Evolutionary conservation across 345 rosid genomes (phyloP).

Genomic region (Ceriops tagal): DNA sequence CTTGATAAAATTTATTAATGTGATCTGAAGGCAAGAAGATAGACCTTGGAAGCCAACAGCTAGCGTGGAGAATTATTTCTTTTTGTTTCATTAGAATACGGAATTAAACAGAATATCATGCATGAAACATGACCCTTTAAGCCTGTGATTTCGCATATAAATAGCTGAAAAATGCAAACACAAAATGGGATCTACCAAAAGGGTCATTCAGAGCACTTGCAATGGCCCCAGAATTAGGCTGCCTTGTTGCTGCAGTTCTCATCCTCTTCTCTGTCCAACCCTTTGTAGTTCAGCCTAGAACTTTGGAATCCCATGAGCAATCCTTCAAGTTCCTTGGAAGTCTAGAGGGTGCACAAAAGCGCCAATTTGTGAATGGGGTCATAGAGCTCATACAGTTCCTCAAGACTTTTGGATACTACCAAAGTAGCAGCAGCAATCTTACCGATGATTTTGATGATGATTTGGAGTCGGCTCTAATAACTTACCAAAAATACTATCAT

Average conservation of each 20-base stretch:
- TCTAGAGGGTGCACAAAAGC: not conserved
- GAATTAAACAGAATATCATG: too few species aligned
- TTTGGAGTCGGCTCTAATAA: slow-evolving; percentile 18
- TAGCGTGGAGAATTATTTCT: too few species aligned
- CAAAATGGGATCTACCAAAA: too few species aligned
- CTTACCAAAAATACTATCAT: slow-evolving; percentile 11
- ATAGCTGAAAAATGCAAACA: too few species aligned
- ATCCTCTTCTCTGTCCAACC: slow-evolving; percentile 4
- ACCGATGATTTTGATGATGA: slow-evolving; percentile 10
- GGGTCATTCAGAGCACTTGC: too few species aligned
- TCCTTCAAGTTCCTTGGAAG: not conserved
- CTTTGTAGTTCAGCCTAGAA: not conserved
- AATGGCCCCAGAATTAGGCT: not conserved
- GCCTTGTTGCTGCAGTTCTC: not conserved
- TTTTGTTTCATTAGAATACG: too few species aligned
- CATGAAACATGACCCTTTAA: too few species aligned
- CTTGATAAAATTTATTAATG: too few species aligned
- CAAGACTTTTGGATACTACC: not conserved
- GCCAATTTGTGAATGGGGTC: not conserved
- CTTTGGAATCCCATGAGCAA: not conserved
- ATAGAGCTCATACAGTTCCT: slow-evolving; percentile 3
- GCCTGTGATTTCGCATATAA: too few species aligned
- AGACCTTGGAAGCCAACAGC: too few species aligned
- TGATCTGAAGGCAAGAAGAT: too few species aligned
- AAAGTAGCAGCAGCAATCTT: too few species aligned